Percentiles rank a stretch among this genome's conserved stretches.
These are phyloP conservation scores for Pythium brassicae DNA, from an alignment of 352 stramenopile genomes.

Conservation along the genomic window DNA sequence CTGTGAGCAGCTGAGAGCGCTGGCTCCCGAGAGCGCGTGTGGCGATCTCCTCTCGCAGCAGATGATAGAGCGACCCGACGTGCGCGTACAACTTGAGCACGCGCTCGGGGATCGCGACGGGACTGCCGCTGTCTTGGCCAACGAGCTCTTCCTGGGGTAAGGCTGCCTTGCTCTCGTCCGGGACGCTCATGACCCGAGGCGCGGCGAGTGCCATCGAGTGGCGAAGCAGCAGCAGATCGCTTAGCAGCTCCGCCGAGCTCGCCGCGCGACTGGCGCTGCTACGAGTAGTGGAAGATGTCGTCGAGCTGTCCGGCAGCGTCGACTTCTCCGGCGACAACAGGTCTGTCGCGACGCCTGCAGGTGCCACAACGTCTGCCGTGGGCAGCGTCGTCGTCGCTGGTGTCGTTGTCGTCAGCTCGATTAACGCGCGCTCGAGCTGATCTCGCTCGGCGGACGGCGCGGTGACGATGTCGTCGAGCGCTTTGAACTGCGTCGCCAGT, in stretches of 20 bases:
- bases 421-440: conserved; percentile 6
- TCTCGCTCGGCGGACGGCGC: conserved; percentile 3
- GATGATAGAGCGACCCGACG: conserved; percentile 1
- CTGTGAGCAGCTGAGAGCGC: background rate
- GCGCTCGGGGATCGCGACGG: background rate
- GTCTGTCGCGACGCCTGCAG: background rate
- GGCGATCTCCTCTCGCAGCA: conserved; percentile 8
- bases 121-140: background rate
- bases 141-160: background rate
- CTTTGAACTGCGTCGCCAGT: conserved; percentile 1
- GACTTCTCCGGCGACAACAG: background rate
- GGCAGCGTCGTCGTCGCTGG: background rate
- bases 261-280: background rate
- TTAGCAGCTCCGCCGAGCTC: conserved; percentile 22
- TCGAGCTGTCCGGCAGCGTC: background rate
- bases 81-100: conserved; percentile 2
- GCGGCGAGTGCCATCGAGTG: conserved; percentile 8
- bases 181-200: conserved; percentile 3
- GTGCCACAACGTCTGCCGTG: background rate
- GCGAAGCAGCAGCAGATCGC: conserved; percentile 19
- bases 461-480: background rate
- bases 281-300: background rate
- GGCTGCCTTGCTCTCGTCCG: background rate
- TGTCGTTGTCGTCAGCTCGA: conserved; percentile 2
- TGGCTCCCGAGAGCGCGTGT: background rate